These are phyloP conservation scores for Microdochium bolleyi DNA, from an alignment of 2,329 filamentous ascomycete species.

Conservation along the genomic window DNA sequence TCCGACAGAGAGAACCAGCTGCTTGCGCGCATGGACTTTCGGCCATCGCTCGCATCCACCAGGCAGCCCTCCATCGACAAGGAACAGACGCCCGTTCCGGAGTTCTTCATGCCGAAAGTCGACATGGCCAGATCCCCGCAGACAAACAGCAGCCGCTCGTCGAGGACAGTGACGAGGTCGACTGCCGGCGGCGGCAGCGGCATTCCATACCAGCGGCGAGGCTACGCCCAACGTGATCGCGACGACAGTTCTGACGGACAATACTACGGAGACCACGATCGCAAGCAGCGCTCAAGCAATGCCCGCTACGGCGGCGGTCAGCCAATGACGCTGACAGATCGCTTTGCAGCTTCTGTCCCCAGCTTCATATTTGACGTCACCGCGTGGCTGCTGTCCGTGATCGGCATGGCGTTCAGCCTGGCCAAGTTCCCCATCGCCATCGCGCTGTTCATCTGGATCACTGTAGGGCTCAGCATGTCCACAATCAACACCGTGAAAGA, in stretches of 20 bases:
- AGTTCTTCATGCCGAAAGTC: slow-evolving; percentile 45
- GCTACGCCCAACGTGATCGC: slow-evolving; percentile 9
- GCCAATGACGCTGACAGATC: slow-evolving; percentile 15
- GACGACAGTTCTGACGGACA: slow-evolving; percentile 11
- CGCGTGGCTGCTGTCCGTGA: slow-evolving; percentile 45
- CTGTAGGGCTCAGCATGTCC: slow-evolving; percentile 50
- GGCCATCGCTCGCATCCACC: slow-evolving; percentile 34
- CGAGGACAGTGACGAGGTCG: slow-evolving; percentile 21
- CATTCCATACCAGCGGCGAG: slow-evolving; percentile 9
- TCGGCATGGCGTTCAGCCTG: slow-evolving; percentile 51
- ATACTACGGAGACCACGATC: neutral
- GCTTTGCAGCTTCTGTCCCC: slow-evolving; percentile 26
- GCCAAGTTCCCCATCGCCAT: slow-evolving; percentile 58
- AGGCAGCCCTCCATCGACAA: slow-evolving; percentile 16
- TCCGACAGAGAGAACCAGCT: slow-evolving; percentile 45
- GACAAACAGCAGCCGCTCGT: slow-evolving; percentile 24
- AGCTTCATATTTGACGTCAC: slow-evolving; percentile 28
- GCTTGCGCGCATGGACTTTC: slow-evolving; percentile 46
- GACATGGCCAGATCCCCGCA: slow-evolving; percentile 28
- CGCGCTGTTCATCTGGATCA: slow-evolving; percentile 52
- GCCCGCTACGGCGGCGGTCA: neutral
- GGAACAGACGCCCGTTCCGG: slow-evolving; percentile 36
- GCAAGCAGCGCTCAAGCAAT: neutral
- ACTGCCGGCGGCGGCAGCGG: slow-evolving; percentile 13
- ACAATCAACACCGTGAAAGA: slow-evolving; percentile 54